These are phyloP conservation scores for Amaranthus hypochondriacus DNA, from an alignment of 148 eudicot genomes.

Conservation along the genomic window DNA sequence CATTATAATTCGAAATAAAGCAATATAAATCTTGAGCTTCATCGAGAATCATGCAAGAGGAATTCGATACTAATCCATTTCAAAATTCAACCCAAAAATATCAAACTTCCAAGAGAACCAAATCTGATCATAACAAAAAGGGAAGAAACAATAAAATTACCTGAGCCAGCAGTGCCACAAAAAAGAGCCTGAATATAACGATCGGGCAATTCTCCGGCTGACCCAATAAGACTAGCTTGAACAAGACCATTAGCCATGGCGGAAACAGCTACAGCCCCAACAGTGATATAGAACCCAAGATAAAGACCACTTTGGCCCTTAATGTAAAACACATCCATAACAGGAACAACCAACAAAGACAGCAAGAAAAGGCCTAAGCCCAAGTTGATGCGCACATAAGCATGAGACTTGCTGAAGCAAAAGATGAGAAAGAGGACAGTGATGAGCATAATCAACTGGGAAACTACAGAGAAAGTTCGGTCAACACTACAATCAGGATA, in stretches of 20 bases:
- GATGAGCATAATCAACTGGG: slow-evolving; percentile 45
- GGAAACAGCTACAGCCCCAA: slow-evolving; percentile 47
- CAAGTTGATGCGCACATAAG: slow-evolving; percentile 47
- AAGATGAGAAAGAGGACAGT: slow-evolving; percentile 39
- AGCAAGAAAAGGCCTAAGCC: slow-evolving; percentile 56
- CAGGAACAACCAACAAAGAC: slow-evolving; percentile 53
- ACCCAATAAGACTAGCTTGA: slow-evolving; percentile 66
- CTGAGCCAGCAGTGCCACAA: slow-evolving; percentile 79
- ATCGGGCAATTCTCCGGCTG: slow-evolving; percentile 75
- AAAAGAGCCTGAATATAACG: slow-evolving; percentile 72
- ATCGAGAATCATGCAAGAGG: not conserved
- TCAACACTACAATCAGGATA: slow-evolving; percentile 65
- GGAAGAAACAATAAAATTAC: slow-evolving; percentile 12
- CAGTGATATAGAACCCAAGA: slow-evolving; percentile 55
- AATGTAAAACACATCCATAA: slow-evolving; percentile 47
- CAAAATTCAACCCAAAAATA: not conserved
- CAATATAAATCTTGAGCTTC: too few relatives aligned
- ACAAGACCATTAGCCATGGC: slow-evolving; percentile 77
- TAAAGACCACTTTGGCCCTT: slow-evolving; percentile 49
- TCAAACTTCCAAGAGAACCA: not conserved
- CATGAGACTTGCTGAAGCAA: slow-evolving; percentile 8
- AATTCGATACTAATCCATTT: not conserved
- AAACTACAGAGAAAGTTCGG: slow-evolving; percentile 51
- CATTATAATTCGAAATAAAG: too few relatives aligned
- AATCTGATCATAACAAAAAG: not conserved